Evolutionary conservation across 352 stramenopile species (phyloP), one percentile per base, ranked within the genome.

Genomic region (Phytophthora sp.): DNA sequence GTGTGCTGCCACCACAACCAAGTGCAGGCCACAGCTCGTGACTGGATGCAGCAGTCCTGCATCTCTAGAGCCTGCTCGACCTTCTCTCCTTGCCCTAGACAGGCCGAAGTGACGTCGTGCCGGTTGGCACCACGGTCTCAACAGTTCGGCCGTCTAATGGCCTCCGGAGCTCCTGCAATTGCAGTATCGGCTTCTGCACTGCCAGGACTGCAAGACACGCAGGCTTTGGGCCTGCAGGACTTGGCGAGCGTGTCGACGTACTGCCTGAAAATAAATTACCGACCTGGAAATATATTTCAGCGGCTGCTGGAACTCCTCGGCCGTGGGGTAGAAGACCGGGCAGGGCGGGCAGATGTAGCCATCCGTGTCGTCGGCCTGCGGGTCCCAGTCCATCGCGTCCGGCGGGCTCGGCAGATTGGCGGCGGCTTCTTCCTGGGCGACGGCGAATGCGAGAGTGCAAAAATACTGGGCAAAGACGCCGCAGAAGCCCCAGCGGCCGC

Each of bases 281-380:
- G 61, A 74, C 89, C 87, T 96, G 62, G 77, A 79, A 84, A 98
- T 98, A 89, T 97, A 98, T 87, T 89, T 84, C 77, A 98, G 64
- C 54, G 92, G 91, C 67, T 98, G 80, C 50, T 80, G 53, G 69
- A 97, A 98, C 61, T 98, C 82, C 54, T 97, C 84, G 13, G 43
- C 34, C 41, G 91, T 94, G 27, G 92, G 92, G 50, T 91, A 77
- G 66, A 96, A 98, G 30, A 92, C 82, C 12, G 90, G 87, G 58
- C 87, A 95, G 5, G 85, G 82, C 37, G 85, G 85, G 42, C 87
- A 95, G 58, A 95, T 87, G 72, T 85, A 95, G 65, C 87, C 84
- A 69, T 87, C 79, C 9, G 73, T 71, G 56, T 77, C 74, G 15
- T 50, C 73, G 37, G 70, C 69, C 32, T 60, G 68, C 30, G 80